phyloP scores from a whole-genome alignment of 768 basidiomycete genomes.

The Baorangia bicolor region DNA sequence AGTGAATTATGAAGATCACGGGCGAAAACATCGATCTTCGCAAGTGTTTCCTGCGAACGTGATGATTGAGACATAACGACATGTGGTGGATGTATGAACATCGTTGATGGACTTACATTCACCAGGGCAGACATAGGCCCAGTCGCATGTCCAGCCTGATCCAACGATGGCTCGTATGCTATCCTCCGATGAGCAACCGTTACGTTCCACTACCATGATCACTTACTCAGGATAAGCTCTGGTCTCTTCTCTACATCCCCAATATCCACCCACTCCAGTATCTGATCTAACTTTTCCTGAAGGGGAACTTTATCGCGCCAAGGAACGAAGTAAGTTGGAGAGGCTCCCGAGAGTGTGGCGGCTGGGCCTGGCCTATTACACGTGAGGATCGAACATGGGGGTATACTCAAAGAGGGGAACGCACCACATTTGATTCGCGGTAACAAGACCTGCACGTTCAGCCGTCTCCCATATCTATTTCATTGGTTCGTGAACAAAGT shows the following conservation, averaged over 20 bases:
- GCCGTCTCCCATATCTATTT: slow-evolving; percentile 90
- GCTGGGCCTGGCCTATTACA: slow-evolving; percentile 77
- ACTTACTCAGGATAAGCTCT: slow-evolving; percentile 70
- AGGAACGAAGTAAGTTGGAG: slow-evolving; percentile 75
- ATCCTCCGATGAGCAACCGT: not conserved
- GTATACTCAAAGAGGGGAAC: slow-evolving; percentile 22
- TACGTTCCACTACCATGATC: not conserved
- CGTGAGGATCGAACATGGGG: not conserved
- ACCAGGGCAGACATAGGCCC: slow-evolving; percentile 70
- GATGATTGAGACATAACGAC: not conserved
- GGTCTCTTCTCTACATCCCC: slow-evolving; percentile 63
- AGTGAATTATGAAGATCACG: slow-evolving; percentile 64
- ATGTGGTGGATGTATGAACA: not conserved
- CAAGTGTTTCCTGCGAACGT: slow-evolving; percentile 54
- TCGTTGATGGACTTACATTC: slow-evolving; percentile 49
- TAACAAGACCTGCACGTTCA: slow-evolving; percentile 63
- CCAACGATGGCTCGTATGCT: slow-evolving; percentile 85
- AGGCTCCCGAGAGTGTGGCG: slow-evolving; percentile 58
- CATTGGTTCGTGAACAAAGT: not conserved
- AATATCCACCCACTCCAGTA: slow-evolving; percentile 82
- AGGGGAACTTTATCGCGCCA: slow-evolving; percentile 65
- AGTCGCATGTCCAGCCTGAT: slow-evolving; percentile 77
- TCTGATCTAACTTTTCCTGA: slow-evolving; percentile 69
- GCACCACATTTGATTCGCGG: slow-evolving; percentile 92
- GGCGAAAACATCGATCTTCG: slow-evolving; percentile 71